Evolutionary conservation across 1,139 yeast genomes (phyloP).

Genomic region (Blastobotrys ciferrii): DNA sequence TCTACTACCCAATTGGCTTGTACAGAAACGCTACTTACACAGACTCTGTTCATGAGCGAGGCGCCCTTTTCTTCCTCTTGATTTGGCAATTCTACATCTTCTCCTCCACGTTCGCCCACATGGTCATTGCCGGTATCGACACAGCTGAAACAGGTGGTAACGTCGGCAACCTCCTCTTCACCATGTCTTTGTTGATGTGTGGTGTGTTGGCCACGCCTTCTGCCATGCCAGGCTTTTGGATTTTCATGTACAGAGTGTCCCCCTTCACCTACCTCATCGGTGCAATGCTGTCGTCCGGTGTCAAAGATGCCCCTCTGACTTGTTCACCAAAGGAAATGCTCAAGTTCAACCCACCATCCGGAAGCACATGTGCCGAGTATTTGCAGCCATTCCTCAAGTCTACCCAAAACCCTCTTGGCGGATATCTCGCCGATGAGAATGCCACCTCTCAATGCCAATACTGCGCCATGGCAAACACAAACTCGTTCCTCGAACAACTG

Average conservation of each 20-base stretch:
- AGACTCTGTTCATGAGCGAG: constrained; percentile 53
- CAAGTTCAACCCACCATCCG: constrained; percentile 55
- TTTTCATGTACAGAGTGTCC: constrained; percentile 67
- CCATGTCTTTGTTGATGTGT: constrained; percentile 71
- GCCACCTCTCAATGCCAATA: constrained; percentile 57
- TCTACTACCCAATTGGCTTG: constrained; percentile 79
- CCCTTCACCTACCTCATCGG: constrained; percentile 70
- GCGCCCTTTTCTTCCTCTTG: constrained; percentile 65
- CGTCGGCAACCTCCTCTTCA: constrained; percentile 58
- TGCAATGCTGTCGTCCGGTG: constrained; percentile 51
- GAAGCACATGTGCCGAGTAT: constrained; percentile 58
- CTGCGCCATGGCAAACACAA: constrained; percentile 55
- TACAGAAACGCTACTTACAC: constrained; percentile 42
- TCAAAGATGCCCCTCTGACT: constrained; percentile 54
- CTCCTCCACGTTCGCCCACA: constrained; percentile 62
- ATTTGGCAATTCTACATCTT: constrained; percentile 56
- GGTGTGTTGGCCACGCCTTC: constrained; percentile 71
- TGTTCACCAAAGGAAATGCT: constrained; percentile 55
- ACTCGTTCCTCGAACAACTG: constrained; percentile 49
- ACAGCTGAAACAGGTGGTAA: constrained; percentile 76
- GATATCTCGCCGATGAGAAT: constrained; percentile 54
- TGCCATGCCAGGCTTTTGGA: constrained; percentile 62
- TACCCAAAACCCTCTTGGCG: constrained; percentile 42
- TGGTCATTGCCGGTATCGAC: constrained; percentile 60
- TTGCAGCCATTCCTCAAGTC: constrained; percentile 44